Percentiles rank a stretch among this genome's conserved stretches.
Conservation (phyloP, 2,329 filamentous ascomycete genomes). For the Pleomassaria siparia region DNA sequence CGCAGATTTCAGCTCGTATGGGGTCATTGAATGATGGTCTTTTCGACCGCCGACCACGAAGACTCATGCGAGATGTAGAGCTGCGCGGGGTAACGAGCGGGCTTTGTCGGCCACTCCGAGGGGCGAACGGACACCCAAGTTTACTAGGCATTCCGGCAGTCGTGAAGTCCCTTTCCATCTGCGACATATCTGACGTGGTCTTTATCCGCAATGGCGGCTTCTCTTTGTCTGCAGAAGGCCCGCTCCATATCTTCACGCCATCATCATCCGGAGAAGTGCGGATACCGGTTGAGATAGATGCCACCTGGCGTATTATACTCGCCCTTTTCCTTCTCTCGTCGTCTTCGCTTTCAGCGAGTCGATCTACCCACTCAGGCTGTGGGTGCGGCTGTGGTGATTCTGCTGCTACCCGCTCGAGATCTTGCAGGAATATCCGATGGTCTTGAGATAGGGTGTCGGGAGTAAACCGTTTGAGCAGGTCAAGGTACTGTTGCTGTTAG, state of each 20-base stretch:
- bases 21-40: conserved; percentile 47
- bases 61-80: conserved; percentile 41
- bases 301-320: conserved; percentile 37
- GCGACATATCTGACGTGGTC: conserved; percentile 43
- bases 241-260: conserved; percentile 47
- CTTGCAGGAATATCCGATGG: conserved; percentile 42
- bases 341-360: conserved; percentile 38
- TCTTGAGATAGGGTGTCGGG: conserved; percentile 44
- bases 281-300: conserved; percentile 33
- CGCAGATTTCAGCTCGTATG: conserved; percentile 46
- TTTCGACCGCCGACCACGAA: conserved; percentile 41
- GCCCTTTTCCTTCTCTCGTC: conserved; percentile 36
- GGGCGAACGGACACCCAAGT: conserved; percentile 78
- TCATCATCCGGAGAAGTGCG: conserved; percentile 19
- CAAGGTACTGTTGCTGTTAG: conserved; percentile 42
- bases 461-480: conserved; percentile 42
- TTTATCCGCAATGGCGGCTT: conserved; percentile 24
- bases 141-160: conserved; percentile 78
- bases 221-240: conserved; percentile 35
- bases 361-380: conserved; percentile 36
- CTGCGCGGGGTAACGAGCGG: conserved; percentile 46
- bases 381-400: conserved; percentile 20
- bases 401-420: conserved; percentile 39
- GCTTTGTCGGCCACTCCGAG: conserved; percentile 48
- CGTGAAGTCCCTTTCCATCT: conserved; percentile 86